These are phyloP conservation scores for Arthroderma sp. DNA, from an alignment of 2,329 filamentous ascomycete genomes.

Conservation along the genomic window DNA sequence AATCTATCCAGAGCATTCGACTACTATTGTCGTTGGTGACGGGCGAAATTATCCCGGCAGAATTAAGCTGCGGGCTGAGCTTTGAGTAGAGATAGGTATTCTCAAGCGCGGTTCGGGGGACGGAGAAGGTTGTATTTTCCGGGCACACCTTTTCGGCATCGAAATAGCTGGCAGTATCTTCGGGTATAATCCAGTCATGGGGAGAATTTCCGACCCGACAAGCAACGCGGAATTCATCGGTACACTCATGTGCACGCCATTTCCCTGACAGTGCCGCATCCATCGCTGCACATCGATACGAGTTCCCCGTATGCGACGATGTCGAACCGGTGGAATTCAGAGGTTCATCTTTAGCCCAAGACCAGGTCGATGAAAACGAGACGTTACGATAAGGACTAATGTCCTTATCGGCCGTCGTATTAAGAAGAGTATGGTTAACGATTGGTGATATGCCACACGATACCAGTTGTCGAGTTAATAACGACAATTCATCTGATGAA, in stretches of 20 bases:
- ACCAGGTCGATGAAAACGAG: conserved; percentile 44
- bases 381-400: conserved; percentile 39
- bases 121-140: conserved; percentile 39
- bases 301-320: conserved; percentile 19
- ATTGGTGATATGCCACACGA: conserved; percentile 50
- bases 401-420: conserved; percentile 39
- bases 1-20: conserved; percentile 44
- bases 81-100: conserved; percentile 46
- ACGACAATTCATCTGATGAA: conserved; percentile 22
- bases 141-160: conserved; percentile 39
- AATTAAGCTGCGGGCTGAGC: conserved; percentile 20
- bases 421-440: conserved; percentile 45
- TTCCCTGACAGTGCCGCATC: conserved; percentile 39
- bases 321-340: conserved; percentile 31
- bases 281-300: conserved; percentile 46
- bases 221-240: conserved; percentile 39
- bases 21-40: background rate
- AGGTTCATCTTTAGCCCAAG: conserved; percentile 48
- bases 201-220: conserved; percentile 45
- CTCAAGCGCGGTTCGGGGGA: conserved; percentile 51
- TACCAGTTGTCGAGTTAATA: conserved; percentile 32
- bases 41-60: background rate
- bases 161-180: conserved; percentile 32
- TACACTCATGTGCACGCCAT: conserved; percentile 49
- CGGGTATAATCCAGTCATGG: conserved; percentile 47